These are phyloP conservation scores for Cadophora gregata DNA, from an alignment of 2,329 filamentous ascomycete genomes.

Conservation along the genomic window DNA sequence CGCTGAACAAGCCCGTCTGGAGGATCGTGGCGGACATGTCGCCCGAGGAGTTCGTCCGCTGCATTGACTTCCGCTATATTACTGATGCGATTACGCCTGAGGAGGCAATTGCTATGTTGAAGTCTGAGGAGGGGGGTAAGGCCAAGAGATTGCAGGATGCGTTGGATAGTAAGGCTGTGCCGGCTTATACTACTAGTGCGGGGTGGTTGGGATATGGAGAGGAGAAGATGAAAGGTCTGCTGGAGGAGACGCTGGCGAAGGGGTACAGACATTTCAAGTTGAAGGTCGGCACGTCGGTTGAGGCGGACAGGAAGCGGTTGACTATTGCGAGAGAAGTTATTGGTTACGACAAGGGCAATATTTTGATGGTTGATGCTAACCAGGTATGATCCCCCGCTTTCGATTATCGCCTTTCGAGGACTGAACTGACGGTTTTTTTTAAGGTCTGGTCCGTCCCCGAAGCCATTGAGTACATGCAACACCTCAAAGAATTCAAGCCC, in stretches of 20 bases:
- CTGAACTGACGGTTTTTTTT: neutral
- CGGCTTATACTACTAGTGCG: constrained; percentile 88
- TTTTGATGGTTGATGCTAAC: constrained; percentile 93
- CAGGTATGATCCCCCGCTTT: constrained; percentile 58
- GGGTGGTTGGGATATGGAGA: constrained; percentile 92
- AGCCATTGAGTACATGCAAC: constrained; percentile 84
- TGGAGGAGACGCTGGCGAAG: constrained; percentile 75
- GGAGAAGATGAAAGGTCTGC: constrained; percentile 80
- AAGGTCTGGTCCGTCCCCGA: constrained; percentile 86
- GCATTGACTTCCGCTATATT: constrained; percentile 95
- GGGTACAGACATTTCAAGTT: constrained; percentile 90
- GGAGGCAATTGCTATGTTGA: constrained; percentile 77
- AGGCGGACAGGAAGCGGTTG: constrained; percentile 73
- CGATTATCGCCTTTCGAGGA: neutral
- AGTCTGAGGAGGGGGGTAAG: constrained; percentile 70
- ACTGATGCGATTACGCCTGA: constrained; percentile 89
- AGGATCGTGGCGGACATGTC: constrained; percentile 88
- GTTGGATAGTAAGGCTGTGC: constrained; percentile 75
- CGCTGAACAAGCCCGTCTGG: constrained; percentile 87
- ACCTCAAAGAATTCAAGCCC: constrained; percentile 81
- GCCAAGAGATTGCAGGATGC: constrained; percentile 75
- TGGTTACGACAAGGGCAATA: constrained; percentile 73
- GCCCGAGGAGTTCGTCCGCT: constrained; percentile 83
- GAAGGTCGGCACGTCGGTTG: constrained; percentile 80
- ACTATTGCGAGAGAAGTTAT: constrained; percentile 79